Conservation (phyloP, 805 yeast genomes). For the Metschnikowia koreensis region DNA sequence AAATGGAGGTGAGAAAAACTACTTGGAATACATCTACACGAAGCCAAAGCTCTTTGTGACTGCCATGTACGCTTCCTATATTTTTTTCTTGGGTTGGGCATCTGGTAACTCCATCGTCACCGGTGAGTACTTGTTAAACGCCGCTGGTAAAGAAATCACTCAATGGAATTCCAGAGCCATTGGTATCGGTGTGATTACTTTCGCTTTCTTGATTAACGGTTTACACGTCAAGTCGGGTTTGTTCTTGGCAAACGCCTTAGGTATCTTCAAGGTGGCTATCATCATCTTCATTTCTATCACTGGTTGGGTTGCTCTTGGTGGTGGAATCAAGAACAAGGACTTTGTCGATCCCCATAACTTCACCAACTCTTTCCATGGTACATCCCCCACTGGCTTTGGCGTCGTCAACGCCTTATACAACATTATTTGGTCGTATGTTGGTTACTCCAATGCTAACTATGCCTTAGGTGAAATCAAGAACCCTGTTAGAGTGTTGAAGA, state of each 20-base stretch:
- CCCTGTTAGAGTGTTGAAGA: conserved; percentile 64
- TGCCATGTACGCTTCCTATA: conserved; percentile 62
- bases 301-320: conserved; percentile 83
- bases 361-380: conserved; percentile 54
- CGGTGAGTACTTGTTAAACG: conserved; percentile 73
- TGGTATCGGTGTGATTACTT: conserved; percentile 71
- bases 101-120: conserved; percentile 79
- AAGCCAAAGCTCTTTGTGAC: conserved; percentile 66
- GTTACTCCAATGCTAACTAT: conserved; percentile 80
- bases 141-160: conserved; percentile 65
- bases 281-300: conserved; percentile 67
- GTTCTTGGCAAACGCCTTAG: conserved; percentile 59
- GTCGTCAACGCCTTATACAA: conserved; percentile 74
- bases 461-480: conserved; percentile 77
- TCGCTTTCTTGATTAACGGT: conserved; percentile 64
- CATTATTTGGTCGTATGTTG: conserved; percentile 82
- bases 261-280: conserved; percentile 71
- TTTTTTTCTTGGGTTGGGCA: conserved; percentile 80
- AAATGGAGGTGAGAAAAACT: conserved; percentile 86
- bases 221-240: conserved; percentile 64
- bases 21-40: conserved; percentile 66
- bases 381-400: conserved; percentile 59
- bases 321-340: conserved; percentile 53
- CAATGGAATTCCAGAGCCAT: conserved; percentile 78
- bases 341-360: conserved; percentile 58